Evolutionary conservation across 192 early-diverging fungal genomes (phyloP).

Genomic region (Backusella liffmaniae): DNA sequence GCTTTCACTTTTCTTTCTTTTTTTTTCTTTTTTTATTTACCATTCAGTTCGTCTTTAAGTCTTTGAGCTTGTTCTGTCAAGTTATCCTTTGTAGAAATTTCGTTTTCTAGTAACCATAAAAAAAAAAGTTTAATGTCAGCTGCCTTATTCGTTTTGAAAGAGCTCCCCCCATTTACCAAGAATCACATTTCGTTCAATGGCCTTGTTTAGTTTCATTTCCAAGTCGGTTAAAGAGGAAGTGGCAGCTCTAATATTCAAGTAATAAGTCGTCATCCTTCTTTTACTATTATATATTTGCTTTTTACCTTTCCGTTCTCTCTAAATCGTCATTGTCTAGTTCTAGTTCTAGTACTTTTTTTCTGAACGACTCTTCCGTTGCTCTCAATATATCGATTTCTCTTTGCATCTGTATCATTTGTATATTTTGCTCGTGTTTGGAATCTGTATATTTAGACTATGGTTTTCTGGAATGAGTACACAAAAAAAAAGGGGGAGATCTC

Average conservation of each 20-base stretch:
- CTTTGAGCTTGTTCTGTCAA: slow-evolving; percentile 73
- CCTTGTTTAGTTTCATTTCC: slow-evolving; percentile 69
- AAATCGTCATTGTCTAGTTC: slow-evolving; percentile 81
- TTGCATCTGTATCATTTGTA: slow-evolving; percentile 65
- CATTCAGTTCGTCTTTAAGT: slow-evolving; percentile 73
- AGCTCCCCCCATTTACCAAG: slow-evolving; percentile 33
- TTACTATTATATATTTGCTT: not conserved
- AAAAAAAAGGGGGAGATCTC: not conserved
- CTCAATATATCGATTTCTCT: slow-evolving; percentile 72
- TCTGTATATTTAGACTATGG: slow-evolving; percentile 61
- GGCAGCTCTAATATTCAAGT: slow-evolving; percentile 54
- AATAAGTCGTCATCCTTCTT: not conserved
- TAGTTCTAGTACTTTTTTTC: slow-evolving; percentile 68
- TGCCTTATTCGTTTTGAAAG: not conserved
- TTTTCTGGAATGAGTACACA: not conserved
- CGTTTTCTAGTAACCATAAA: slow-evolving; percentile 40
- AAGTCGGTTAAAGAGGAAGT: slow-evolving; percentile 66
- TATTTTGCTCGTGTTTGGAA: slow-evolving; percentile 64
- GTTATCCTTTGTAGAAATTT: slow-evolving; percentile 65
- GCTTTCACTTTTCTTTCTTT: not conserved
- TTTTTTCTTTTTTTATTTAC: slow-evolving; percentile 25
- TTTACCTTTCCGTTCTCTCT: slow-evolving; percentile 63
- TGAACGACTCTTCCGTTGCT: slow-evolving; percentile 66
- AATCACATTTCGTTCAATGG: slow-evolving; percentile 65
- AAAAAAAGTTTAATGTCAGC: not conserved